Conservation (phyloP, 1,284 basidiomycete species). For the Sporisorium iseilematis-ciliati region DNA sequence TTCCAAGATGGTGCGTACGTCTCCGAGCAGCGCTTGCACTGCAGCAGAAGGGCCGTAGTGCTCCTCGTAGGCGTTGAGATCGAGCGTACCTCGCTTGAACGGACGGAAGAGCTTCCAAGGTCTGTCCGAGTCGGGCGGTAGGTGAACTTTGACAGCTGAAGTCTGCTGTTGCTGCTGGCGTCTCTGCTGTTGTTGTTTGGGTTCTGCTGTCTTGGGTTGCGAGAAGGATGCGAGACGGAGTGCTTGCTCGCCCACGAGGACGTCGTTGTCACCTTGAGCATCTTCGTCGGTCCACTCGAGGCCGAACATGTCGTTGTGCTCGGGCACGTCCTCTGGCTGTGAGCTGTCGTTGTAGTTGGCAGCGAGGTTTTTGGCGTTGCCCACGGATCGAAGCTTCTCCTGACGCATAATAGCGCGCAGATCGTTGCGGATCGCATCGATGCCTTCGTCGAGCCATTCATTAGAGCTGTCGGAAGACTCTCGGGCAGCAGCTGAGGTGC, state of each 20-base stretch:
- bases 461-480: background rate
- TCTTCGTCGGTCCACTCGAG: slow-evolving; percentile 62
- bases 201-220: slow-evolving; percentile 42
- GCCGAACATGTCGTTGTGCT: slow-evolving; percentile 68
- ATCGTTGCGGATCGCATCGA: slow-evolving; percentile 64
- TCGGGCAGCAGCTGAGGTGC: slow-evolving; percentile 3
- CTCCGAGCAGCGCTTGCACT: slow-evolving; percentile 58
- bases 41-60: slow-evolving; percentile 60
- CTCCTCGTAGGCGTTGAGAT: slow-evolving; percentile 60
- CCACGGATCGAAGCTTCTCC: slow-evolving; percentile 66
- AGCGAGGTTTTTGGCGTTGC: slow-evolving; percentile 63
- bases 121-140: slow-evolving; percentile 26
- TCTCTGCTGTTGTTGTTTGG: slow-evolving; percentile 36
- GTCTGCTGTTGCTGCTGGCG: slow-evolving; percentile 38
- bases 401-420: slow-evolving; percentile 68
- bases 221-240: slow-evolving; percentile 63
- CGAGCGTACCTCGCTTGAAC: slow-evolving; percentile 59
- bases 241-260: slow-evolving; percentile 64
- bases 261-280: slow-evolving; percentile 39
- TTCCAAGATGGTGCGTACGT: slow-evolving; percentile 59
- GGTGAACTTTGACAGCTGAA: slow-evolving; percentile 33
- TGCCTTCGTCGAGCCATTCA: slow-evolving; percentile 41
- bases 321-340: slow-evolving; percentile 58
- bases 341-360: slow-evolving; percentile 65
- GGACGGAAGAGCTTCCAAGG: slow-evolving; percentile 67